Evolutionary conservation across 2,329 filamentous ascomycete species (phyloP).

Genomic region (Aureobasidium pullulans): DNA sequence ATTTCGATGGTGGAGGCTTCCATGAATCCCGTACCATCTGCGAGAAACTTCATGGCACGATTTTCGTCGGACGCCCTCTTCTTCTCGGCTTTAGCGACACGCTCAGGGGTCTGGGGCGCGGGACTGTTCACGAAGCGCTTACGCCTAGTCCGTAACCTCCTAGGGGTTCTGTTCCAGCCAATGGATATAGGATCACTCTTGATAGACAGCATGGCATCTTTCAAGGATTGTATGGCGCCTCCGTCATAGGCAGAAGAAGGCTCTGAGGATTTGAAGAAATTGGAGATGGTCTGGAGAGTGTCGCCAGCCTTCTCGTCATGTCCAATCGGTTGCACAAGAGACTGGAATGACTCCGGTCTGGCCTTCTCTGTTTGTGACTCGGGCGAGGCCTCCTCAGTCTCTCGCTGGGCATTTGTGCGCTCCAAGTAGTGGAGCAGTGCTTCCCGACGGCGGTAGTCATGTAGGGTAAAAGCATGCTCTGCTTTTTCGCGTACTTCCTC

Average conservation of each 20-base stretch:
- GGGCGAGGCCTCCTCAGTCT: too few relatives aligned
- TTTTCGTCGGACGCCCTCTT: not conserved
- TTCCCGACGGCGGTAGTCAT: too few relatives aligned
- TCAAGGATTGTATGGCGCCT: not conserved
- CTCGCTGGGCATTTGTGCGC: too few relatives aligned
- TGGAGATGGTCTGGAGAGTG: not conserved
- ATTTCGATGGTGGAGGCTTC: not conserved
- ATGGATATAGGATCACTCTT: not conserved
- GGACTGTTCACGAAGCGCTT: not conserved
- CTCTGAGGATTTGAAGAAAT: not conserved
- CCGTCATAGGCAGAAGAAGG: not conserved
- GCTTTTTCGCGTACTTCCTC: too few relatives aligned
- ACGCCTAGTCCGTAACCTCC: not conserved
- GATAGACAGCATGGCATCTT: conserved; percentile 8
- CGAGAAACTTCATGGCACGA: not conserved
- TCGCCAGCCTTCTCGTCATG: not conserved
- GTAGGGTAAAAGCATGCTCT: too few relatives aligned
- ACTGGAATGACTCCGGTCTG: not conserved
- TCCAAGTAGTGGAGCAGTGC: too few relatives aligned
- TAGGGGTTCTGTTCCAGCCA: not conserved
- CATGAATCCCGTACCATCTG: not conserved
- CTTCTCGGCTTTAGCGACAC: not conserved
- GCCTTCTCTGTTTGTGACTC: not conserved
- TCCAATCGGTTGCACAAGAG: not conserved
- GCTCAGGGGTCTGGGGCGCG: not conserved